Evolutionary conservation across 805 yeast species (phyloP).

Genomic region (Schwanniomyces vanrijiae): DNA sequence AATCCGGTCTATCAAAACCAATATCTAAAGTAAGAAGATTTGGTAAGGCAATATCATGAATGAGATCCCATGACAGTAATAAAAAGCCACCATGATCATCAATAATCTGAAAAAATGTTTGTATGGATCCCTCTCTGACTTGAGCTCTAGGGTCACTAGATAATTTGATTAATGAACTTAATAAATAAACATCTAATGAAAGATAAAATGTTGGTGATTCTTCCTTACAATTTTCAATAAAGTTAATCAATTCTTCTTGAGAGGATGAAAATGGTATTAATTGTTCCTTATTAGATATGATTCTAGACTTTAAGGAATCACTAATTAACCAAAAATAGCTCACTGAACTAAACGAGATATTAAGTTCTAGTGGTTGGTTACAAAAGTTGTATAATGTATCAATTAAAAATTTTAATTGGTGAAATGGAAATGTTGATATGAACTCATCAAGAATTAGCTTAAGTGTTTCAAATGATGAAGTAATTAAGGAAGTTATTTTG

Average conservation of each 20-base stretch:
- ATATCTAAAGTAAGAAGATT: constrained; percentile 38
- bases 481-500: constrained; percentile 52
- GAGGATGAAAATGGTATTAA: background rate
- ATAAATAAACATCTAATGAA: constrained; percentile 43
- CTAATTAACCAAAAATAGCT: constrained; percentile 92
- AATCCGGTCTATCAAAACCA: constrained; percentile 19
- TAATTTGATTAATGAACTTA: constrained; percentile 60
- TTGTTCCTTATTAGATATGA: constrained; percentile 1
- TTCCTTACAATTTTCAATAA: constrained; percentile 6
- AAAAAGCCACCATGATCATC: constrained; percentile 65
- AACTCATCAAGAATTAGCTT: constrained; percentile 87
- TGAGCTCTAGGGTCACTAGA: constrained; percentile 69
- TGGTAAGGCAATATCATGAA: constrained; percentile 62
- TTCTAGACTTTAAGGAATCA: constrained; percentile 52
- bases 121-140: constrained; percentile 86
- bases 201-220: constrained; percentile 10
- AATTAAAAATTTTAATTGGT: constrained; percentile 62
- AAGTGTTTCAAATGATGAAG: constrained; percentile 76
- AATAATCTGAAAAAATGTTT: constrained; percentile 80
- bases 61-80: constrained; percentile 62
- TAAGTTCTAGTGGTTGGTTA: constrained; percentile 68
- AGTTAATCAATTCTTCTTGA: constrained; percentile 9
- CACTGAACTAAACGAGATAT: constrained; percentile 86
- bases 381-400: constrained; percentile 75
- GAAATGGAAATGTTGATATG: constrained; percentile 64